Evolutionary conservation across 1,139 yeast species (phyloP).

Genomic region (Meyerozyma smithsonii): DNA sequence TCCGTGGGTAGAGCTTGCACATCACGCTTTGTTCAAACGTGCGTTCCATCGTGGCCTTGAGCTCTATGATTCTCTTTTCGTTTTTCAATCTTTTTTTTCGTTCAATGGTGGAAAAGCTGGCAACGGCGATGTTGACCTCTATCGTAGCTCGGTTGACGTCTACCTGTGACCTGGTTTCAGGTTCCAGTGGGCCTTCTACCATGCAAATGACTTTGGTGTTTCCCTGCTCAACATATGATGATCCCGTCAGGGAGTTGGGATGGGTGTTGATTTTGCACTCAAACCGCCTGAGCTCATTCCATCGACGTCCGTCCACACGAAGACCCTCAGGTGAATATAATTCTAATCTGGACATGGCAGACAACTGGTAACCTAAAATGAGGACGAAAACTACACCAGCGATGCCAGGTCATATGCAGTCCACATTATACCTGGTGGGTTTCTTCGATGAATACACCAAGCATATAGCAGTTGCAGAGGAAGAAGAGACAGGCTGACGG

Average conservation of each 20-base stretch:
- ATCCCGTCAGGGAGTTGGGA: conserved; percentile 86
- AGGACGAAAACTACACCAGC: background rate
- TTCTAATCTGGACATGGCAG: conserved; percentile 62
- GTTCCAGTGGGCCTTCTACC: conserved; percentile 90
- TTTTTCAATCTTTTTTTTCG: conserved; percentile 61
- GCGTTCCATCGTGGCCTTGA: conserved; percentile 67
- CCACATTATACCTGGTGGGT: background rate
- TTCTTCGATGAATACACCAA: conserved; percentile 52
- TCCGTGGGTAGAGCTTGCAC: conserved; percentile 73
- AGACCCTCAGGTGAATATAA: conserved; percentile 92
- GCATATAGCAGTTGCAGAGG: conserved; percentile 57
- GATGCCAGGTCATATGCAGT: conserved; percentile 1
- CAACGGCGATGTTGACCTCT: conserved; percentile 61
- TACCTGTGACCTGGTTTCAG: conserved; percentile 47
- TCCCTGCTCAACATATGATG: conserved; percentile 89
- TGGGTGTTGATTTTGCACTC: conserved; percentile 82
- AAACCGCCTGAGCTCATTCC: conserved; percentile 86
- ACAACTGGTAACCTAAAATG: conserved; percentile 24
- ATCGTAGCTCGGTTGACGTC: conserved; percentile 49
- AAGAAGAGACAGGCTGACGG: conserved; percentile 63
- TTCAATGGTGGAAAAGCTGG: conserved; percentile 78
- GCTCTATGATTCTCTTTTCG: conserved; percentile 72
- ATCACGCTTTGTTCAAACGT: conserved; percentile 80
- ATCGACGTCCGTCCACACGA: conserved; percentile 87
- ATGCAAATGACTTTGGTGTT: conserved; percentile 83